phyloP scores from a whole-genome alignment of 129 eudicot genomes.

The Kitagawia praeruptora region DNA sequence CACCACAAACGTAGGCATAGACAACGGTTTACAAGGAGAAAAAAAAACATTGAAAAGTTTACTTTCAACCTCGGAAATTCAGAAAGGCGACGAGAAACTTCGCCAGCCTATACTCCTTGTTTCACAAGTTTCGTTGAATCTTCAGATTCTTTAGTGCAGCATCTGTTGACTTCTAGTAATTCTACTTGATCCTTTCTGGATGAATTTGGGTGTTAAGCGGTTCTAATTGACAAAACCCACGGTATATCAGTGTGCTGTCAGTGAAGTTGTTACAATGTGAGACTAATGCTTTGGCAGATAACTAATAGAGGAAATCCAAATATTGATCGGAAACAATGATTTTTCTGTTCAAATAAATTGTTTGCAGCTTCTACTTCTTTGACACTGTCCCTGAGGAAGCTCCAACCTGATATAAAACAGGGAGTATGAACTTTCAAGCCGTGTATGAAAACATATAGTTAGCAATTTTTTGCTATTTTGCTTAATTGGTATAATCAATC shows the following conservation, averaged over 20 bases:
- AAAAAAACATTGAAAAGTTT: neutral
- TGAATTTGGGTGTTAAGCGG: neutral
- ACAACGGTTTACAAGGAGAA: neutral
- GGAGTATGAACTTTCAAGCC: neutral
- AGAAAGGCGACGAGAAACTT: neutral
- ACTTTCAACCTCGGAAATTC: neutral
- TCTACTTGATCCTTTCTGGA: neutral
- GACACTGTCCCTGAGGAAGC: conserved; percentile 9
- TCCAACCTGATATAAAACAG: conserved; percentile 17
- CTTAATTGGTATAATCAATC: neutral
- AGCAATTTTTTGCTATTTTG: neutral
- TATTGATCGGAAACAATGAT: neutral
- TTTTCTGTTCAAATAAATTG: neutral
- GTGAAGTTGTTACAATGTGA: neutral
- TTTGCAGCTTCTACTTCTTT: conserved; percentile 16
- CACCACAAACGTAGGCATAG: neutral
- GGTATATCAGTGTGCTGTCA: neutral
- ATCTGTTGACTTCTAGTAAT: neutral
- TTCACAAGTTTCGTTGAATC: neutral
- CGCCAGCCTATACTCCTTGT: neutral
- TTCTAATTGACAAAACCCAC: neutral
- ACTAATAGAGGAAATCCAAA: neutral
- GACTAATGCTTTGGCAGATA: neutral
- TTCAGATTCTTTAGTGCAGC: neutral
- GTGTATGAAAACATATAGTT: neutral